Percentiles rank a stretch among this genome's conserved stretches.
Evolutionary conservation across 805 yeast genomes (phyloP).

Genomic region (Starmera pachycereana): DNA sequence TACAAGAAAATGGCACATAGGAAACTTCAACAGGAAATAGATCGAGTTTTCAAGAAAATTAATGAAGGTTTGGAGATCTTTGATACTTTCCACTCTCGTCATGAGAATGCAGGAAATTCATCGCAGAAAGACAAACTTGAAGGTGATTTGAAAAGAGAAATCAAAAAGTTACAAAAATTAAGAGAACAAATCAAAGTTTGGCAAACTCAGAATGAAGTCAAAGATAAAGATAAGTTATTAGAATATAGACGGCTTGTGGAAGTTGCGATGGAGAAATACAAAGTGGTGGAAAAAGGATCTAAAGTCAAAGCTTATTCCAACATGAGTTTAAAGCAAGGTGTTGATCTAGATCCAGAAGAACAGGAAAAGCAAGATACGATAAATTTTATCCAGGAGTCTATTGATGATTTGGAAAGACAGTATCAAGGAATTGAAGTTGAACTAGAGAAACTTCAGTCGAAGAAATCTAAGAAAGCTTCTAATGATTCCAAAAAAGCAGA

Average conservation of each 20-base stretch:
- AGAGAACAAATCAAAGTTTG: conserved; percentile 94
- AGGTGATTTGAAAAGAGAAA: conserved; percentile 84
- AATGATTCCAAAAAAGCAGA: conserved; percentile 52
- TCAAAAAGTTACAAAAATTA: conserved; percentile 84
- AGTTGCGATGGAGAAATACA: conserved; percentile 88
- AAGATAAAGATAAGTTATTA: conserved; percentile 71
- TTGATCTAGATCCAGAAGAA: conserved; percentile 61
- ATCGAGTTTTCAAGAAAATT: conserved; percentile 81
- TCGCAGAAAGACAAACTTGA: conserved; percentile 90
- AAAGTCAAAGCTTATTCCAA: conserved; percentile 90
- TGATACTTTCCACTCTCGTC: conserved; percentile 77
- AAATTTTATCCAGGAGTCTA: conserved; percentile 55
- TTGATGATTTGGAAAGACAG: conserved; percentile 76
- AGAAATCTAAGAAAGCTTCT: conserved; percentile 44
- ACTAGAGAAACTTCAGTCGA: conserved; percentile 41
- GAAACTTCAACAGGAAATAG: conserved; percentile 58
- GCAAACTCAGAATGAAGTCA: conserved; percentile 82
- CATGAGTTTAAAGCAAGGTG: conserved; percentile 72
- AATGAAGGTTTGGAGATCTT: conserved; percentile 82
- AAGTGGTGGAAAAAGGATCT: conserved; percentile 84
- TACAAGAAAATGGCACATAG: conserved; percentile 25
- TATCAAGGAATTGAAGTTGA: conserved; percentile 70
- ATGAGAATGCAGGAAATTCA: conserved; percentile 66
- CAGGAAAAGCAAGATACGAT: conserved; percentile 65
- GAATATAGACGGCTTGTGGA: conserved; percentile 67